phyloP scores from a whole-genome alignment of 2,329 filamentous ascomycete species.

The Colletotrichum sp. region DNA sequence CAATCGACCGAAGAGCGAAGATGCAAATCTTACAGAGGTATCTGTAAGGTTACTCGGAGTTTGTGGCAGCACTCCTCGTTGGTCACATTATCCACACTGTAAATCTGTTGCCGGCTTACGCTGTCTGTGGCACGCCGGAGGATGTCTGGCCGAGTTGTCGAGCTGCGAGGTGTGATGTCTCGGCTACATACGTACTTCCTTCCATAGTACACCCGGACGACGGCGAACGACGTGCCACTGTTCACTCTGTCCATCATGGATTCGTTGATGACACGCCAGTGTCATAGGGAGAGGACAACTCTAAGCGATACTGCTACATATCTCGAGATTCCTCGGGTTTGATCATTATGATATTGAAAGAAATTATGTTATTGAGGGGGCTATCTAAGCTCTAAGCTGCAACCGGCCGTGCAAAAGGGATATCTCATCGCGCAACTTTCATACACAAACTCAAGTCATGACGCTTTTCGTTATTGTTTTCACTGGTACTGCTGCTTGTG shows the following conservation, averaged over 20 bases:
- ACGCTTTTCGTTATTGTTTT: neutral
- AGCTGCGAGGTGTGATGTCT: neutral
- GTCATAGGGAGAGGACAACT: neutral
- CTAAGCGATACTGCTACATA: neutral
- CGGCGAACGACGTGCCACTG: neutral
- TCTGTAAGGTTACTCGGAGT: neutral
- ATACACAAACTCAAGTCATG: neutral
- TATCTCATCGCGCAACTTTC: neutral
- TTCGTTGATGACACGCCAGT: neutral
- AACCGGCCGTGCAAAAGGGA: neutral
- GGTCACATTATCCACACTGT: neutral
- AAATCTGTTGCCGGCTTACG: neutral
- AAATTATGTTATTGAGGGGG: neutral
- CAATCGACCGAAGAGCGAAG: neutral
- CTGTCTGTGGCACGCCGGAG: neutral
- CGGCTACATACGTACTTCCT: slow-evolving; percentile 1
- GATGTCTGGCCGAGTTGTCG: neutral
- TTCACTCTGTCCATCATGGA: neutral
- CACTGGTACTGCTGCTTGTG: slow-evolving; percentile 19
- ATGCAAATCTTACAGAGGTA: neutral
- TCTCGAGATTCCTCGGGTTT: neutral
- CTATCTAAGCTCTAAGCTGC: neutral
- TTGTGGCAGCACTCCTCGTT: neutral
- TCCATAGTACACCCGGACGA: neutral
- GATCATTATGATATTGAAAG: no score